Conservation (phyloP, 31 red algal species). For the Endocladia muricata region DNA sequence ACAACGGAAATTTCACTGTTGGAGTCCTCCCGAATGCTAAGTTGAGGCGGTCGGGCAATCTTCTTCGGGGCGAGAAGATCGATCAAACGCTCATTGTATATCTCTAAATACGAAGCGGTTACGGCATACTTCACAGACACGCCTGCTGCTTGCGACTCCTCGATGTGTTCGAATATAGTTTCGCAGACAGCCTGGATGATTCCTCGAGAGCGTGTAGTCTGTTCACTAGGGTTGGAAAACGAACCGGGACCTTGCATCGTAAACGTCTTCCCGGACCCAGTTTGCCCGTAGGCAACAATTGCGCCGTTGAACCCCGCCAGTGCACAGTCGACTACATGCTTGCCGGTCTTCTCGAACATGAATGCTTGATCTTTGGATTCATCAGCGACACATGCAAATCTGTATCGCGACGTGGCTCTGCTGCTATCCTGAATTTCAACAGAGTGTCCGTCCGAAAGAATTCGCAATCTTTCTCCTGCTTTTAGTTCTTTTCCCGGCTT, state of each 20-base stretch:
- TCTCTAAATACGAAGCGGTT: slow-evolving; percentile 71
- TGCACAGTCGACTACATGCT: slow-evolving; percentile 39
- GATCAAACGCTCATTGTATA: slow-evolving; percentile 66
- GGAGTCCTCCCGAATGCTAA: slow-evolving; percentile 51
- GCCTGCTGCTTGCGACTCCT: slow-evolving; percentile 6
- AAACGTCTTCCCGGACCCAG: slow-evolving; percentile 86
- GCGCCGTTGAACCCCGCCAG: slow-evolving; percentile 72
- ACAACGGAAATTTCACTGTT: slow-evolving; percentile 57
- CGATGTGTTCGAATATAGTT: slow-evolving; percentile 27
- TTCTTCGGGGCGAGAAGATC: slow-evolving; percentile 46
- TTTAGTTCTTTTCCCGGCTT: slow-evolving; percentile 9
- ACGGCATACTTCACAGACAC: slow-evolving; percentile 29
- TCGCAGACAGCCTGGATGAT: slow-evolving; percentile 17
- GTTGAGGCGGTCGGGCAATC: background rate
- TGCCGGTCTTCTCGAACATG: slow-evolving; percentile 20
- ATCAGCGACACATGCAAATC: slow-evolving; percentile 21
- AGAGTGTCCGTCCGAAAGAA: background rate
- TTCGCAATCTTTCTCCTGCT: background rate
- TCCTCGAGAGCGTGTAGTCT: slow-evolving; percentile 14
- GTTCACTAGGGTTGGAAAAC: too few species aligned
- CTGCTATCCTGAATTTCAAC: background rate
- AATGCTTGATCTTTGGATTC: slow-evolving; percentile 3
- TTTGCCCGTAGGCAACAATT: slow-evolving; percentile 96
- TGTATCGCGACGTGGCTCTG: background rate
- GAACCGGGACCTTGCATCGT: slow-evolving; percentile 72